Conservation (phyloP, 2,329 filamentous ascomycete genomes). For the Chaetomiaceae sp. region DNA sequence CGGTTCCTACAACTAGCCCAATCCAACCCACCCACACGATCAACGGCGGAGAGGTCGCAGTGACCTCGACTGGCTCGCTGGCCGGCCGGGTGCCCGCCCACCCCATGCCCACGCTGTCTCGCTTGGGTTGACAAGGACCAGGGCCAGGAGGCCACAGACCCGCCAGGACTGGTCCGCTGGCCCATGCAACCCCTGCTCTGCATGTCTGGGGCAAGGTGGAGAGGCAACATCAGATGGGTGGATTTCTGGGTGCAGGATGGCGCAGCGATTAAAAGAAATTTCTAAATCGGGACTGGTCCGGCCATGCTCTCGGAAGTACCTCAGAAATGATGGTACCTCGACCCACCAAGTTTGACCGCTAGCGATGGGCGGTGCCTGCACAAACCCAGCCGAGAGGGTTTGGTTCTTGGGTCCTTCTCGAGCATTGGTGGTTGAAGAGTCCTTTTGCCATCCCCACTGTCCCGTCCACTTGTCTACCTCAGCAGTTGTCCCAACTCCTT, state of each 20-base stretch:
- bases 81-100: conserved; percentile 5
- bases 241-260: conserved; percentile 31
- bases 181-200: conserved; percentile 31
- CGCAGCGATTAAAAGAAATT: conserved; percentile 34
- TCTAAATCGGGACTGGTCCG: conserved; percentile 37
- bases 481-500: too few species aligned
- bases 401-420: neutral
- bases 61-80: conserved; percentile 36
- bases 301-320: conserved; percentile 28
- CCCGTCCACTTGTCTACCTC: too few species aligned
- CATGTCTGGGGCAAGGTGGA: conserved; percentile 41
- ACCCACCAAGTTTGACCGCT: conserved; percentile 2
- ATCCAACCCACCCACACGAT: conserved; percentile 39
- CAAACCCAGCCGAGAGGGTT: conserved; percentile 3
- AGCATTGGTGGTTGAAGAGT: neutral
- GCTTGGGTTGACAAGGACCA: conserved; percentile 45
- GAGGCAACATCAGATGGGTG: conserved; percentile 40
- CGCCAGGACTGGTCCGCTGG: conserved; percentile 17
- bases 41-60: conserved; percentile 34
- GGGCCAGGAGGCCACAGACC: conserved; percentile 18
- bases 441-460: neutral
- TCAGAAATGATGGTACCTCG: conserved; percentile 24
- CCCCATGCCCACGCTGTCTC: conserved; percentile 35
- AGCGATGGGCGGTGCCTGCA: conserved; percentile 12
- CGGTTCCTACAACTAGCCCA: conserved; percentile 25